A percentile compares a stretch with the other conserved stretches of the same genome.
Evolutionary conservation across 805 yeast species (phyloP).

Genomic region (Scheffersomyces lignosus): DNA sequence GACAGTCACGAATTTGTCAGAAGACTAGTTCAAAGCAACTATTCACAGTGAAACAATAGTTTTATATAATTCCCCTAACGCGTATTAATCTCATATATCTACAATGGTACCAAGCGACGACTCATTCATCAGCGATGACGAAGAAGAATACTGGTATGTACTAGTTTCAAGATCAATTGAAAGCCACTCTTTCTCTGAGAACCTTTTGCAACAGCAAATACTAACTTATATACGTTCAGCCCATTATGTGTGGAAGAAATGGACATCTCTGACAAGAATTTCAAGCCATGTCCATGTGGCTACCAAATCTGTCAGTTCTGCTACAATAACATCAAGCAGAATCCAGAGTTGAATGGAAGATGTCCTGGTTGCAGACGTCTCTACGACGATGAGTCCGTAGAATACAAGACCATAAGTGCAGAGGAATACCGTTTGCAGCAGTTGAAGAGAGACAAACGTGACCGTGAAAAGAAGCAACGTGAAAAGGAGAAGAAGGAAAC

Average conservation of each 20-base stretch:
- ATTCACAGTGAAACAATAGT: too few relatives aligned
- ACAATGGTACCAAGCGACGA: slow-evolving; percentile 43
- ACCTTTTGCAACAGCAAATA: slow-evolving; percentile 18
- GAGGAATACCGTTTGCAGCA: slow-evolving; percentile 89
- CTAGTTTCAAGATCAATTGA: background rate
- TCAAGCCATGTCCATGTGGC: slow-evolving; percentile 99
- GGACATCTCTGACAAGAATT: slow-evolving; percentile 94
- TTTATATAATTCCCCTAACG: too few relatives aligned
- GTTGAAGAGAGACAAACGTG: slow-evolving; percentile 74
- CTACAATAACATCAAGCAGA: slow-evolving; percentile 92
- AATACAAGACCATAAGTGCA: slow-evolving; percentile 75
- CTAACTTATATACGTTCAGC: slow-evolving; percentile 38
- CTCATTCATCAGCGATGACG: slow-evolving; percentile 72
- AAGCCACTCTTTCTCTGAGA: background rate
- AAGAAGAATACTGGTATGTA: slow-evolving; percentile 69
- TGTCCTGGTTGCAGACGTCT: slow-evolving; percentile 97
- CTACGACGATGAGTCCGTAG: slow-evolving; percentile 91
- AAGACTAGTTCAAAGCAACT: too few relatives aligned
- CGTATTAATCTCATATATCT: too few relatives aligned
- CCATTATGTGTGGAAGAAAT: slow-evolving; percentile 97
- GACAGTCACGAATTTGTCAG: too few relatives aligned
- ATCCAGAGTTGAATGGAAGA: slow-evolving; percentile 91
- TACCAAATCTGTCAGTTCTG: slow-evolving; percentile 98
- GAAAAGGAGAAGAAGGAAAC: slow-evolving; percentile 92
- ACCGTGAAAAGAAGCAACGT: slow-evolving; percentile 75